Evolutionary conservation across 768 basidiomycete genomes (phyloP).

Genomic region (Collybiopsis luxurians): DNA sequence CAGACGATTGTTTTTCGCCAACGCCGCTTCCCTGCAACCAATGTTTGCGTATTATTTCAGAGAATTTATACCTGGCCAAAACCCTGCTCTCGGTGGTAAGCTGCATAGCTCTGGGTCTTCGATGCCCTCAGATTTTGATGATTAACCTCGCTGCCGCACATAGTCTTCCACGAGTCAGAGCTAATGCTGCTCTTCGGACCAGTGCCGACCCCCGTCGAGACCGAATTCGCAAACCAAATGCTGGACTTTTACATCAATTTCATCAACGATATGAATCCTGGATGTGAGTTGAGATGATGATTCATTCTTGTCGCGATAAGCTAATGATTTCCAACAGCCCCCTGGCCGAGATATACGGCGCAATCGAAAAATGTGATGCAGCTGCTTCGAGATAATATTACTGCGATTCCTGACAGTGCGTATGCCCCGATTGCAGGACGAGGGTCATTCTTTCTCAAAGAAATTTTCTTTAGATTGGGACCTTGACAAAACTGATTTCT

Average conservation of each 20-base stretch:
- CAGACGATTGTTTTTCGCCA: slow-evolving; percentile 46
- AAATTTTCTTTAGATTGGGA: slow-evolving; percentile 47
- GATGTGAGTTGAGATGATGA: slow-evolving; percentile 33
- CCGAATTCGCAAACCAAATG: slow-evolving; percentile 43
- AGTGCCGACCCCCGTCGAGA: slow-evolving; percentile 39
- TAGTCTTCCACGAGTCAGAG: slow-evolving; percentile 52
- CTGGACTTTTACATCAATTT: slow-evolving; percentile 57
- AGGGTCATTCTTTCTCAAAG: too few relatives aligned
- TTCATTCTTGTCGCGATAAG: not conserved
- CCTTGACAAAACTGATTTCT: slow-evolving; percentile 38
- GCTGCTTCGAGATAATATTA: slow-evolving; percentile 49
- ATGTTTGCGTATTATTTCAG: slow-evolving; percentile 54
- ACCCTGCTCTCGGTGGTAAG: slow-evolving; percentile 46
- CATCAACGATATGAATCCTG: slow-evolving; percentile 52
- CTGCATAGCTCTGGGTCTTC: too few relatives aligned
- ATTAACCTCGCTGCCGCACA: too few relatives aligned
- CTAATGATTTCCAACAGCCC: slow-evolving; percentile 22
- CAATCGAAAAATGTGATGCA: slow-evolving; percentile 41
- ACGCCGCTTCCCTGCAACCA: slow-evolving; percentile 43
- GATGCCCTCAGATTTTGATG: too few relatives aligned
- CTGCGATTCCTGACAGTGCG: slow-evolving; percentile 51
- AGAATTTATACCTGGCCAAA: slow-evolving; percentile 56
- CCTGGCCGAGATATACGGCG: slow-evolving; percentile 44
- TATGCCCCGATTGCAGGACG: too few relatives aligned
- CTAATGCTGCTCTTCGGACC: slow-evolving; percentile 47